A percentile compares a stretch with the other conserved stretches of the same genome.
Evolutionary conservation across 139 green algal genomes (phyloP).

Genomic region (Coelastrella sp.): DNA sequence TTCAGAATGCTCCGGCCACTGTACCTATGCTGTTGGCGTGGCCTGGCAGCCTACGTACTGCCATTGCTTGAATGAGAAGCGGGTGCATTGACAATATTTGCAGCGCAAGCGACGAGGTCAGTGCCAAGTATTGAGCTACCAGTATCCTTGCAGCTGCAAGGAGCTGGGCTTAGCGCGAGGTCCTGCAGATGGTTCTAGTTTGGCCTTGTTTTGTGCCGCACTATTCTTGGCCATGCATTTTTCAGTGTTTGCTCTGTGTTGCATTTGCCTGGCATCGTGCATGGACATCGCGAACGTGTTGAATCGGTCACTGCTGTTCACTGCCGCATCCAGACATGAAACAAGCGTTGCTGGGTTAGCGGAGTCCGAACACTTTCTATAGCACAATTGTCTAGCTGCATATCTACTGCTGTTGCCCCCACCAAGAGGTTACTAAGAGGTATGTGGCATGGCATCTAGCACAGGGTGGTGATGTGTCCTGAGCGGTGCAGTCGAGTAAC

Average conservation of each 20-base stretch:
- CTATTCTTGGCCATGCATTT: neutral
- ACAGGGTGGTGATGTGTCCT: neutral
- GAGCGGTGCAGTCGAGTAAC: neutral
- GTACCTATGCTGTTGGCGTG: no score
- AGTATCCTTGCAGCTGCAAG: no score
- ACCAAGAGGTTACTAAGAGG: neutral
- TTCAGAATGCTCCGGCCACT: no score
- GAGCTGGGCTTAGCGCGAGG: no score
- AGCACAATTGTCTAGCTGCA: neutral
- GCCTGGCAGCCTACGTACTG: no score
- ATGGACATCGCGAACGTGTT: neutral
- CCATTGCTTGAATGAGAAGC: no score
- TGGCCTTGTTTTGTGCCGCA: neutral
- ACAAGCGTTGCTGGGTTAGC: neutral
- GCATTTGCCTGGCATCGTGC: neutral
- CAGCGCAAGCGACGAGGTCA: no score
- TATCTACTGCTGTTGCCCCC: neutral
- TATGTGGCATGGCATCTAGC: neutral
- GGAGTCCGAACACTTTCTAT: neutral
- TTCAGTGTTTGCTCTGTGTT: neutral
- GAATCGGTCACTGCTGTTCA: neutral
- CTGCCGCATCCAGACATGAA: neutral
- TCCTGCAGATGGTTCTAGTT: no score
- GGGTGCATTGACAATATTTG: no score
- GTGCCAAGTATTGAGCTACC: no score